Evolutionary conservation across 148 eudicot species (phyloP).

Genomic region (Fagopyrum tataricum): DNA sequence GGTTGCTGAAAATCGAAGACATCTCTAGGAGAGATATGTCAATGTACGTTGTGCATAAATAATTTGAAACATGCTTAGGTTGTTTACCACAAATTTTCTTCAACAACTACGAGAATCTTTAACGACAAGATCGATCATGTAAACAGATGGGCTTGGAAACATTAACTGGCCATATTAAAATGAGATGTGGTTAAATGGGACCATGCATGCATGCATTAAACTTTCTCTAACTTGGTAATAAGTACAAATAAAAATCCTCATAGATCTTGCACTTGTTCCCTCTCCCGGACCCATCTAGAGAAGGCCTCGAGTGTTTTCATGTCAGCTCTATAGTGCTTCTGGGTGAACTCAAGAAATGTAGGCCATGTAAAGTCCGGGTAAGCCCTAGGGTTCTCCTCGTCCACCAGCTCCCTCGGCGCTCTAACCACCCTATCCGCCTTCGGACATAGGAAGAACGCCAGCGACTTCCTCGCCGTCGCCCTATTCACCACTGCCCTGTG

Average conservation of each 20-base stretch:
- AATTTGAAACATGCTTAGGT: too few relatives aligned
- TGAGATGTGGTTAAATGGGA: too few relatives aligned
- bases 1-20: too few relatives aligned
- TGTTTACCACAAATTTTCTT: too few relatives aligned
- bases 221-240: not conserved
- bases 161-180: too few relatives aligned
- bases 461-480: conserved; percentile 50
- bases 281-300: conserved; percentile 34
- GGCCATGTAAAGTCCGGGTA: conserved; percentile 78
- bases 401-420: conserved; percentile 48
- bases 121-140: too few relatives aligned
- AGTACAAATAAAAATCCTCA: not conserved
- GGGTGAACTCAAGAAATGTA: conserved; percentile 52
- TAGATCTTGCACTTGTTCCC: conserved; percentile 1
- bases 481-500: conserved; percentile 77
- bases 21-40: too few relatives aligned
- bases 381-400: conserved; percentile 29
- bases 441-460: conserved; percentile 64
- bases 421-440: conserved; percentile 50
- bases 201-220: not conserved
- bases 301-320: conserved; percentile 63
- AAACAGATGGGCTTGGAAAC: too few relatives aligned
- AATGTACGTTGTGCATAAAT: too few relatives aligned
- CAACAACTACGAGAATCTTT: too few relatives aligned
- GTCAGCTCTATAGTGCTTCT: conserved; percentile 65